phyloP scores from a whole-genome alignment of 108 stramenopile genomes.

The Bacterosira constricta region DNA sequence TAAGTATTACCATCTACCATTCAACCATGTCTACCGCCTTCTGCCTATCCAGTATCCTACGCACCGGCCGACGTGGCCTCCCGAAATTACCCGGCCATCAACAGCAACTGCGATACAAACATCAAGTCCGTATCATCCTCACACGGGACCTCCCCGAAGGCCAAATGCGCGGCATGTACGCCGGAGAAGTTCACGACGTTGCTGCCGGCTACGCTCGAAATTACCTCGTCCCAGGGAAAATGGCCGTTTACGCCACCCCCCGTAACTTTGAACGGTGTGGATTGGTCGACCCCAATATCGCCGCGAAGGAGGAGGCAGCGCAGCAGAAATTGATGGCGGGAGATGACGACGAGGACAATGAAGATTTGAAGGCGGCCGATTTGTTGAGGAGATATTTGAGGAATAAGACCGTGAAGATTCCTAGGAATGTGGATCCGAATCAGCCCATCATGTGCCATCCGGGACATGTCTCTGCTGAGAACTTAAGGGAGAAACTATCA shows the following conservation, averaged over 20 bases:
- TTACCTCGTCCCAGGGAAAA: constrained; percentile 74
- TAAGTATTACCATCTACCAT: too few relatives aligned
- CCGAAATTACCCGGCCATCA: neutral
- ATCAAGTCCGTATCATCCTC: constrained; percentile 84
- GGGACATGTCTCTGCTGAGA: constrained; percentile 62
- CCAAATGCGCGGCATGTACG: constrained; percentile 60
- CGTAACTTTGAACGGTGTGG: constrained; percentile 81
- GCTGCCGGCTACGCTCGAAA: constrained; percentile 90
- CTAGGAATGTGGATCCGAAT: constrained; percentile 76
- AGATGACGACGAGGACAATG: constrained; percentile 37
- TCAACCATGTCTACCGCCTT: neutral
- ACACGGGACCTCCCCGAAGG: constrained; percentile 77
- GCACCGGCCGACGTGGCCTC: neutral
- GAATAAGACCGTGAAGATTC: constrained; percentile 76
- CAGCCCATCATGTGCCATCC: constrained; percentile 65
- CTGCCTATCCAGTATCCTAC: neutral
- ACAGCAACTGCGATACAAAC: constrained; percentile 42
- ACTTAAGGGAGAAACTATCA: constrained; percentile 72
- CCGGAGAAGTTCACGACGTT: constrained; percentile 77
- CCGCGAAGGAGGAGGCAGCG: constrained; percentile 69
- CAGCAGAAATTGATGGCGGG: constrained; percentile 30
- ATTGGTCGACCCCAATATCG: constrained; percentile 69
- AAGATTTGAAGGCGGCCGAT: constrained; percentile 76
- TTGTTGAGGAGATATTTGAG: constrained; percentile 70
- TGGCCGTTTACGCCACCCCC: constrained; percentile 82